Evolutionary conservation across 345 rosid species (phyloP), one percentile per base, ranked within the genome.

Genomic region (Acer saccharum): DNA sequence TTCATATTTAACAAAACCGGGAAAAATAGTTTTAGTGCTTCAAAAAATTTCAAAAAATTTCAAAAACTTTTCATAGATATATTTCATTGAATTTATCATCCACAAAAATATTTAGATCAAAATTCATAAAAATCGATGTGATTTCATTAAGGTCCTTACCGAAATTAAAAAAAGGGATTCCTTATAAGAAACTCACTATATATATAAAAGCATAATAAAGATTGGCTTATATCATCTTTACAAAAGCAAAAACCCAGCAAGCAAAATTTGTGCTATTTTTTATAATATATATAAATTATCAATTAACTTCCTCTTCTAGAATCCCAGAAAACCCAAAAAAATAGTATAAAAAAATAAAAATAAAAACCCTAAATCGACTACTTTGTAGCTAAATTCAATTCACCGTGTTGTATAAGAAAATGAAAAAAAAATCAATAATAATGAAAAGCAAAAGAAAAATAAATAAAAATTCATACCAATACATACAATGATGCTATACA

Each of bases 401-500:
- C 83, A 58, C 14, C 16, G 87, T 81, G 76, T 84, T 62, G 78
- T 74, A 67, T 23, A 46, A 46, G 16, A 17, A 29, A 29, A 29
- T 29, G 32, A 2, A 29, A 29, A 29, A 29, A 29, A 29, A 29
- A 29, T 2, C 4, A 71, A 41, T 14, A 46, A 57, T 41, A 46
- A 54, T 6, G 63, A 7, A 41, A 20, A 20, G 23, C 20, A 32
- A 27, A 32, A n/a, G n/a, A 69, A 48, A 48, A 21, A 68, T 65
- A 77, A 73, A 13, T 29, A 43, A 17, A 73, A 73, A 73, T 69
- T 86, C 92, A 87, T 82, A 88, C 82, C 68, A 82, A 35, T 83
- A 87, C 50, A 84, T 83, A 89, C 85, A 90, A 80, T 80, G 32
- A 29, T 29, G 84, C 90, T 89, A 90, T 87, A 90, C 94, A 92